phyloP scores from a whole-genome alignment of 2,329 filamentous ascomycete species.

The Claviceps arundinis region DNA sequence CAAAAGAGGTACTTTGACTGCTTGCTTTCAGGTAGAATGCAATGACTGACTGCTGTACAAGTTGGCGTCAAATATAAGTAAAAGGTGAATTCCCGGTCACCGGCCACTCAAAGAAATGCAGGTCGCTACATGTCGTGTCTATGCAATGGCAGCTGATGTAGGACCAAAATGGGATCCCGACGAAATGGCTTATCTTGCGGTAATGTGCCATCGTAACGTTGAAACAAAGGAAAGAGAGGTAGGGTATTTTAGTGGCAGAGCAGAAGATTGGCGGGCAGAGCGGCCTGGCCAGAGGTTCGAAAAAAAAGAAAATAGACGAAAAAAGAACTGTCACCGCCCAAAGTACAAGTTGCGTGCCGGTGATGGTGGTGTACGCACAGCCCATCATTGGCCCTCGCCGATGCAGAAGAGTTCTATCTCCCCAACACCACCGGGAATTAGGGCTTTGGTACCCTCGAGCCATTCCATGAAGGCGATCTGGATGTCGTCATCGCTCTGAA shows the following conservation, averaged over 20 bases:
- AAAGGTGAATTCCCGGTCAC: constrained; percentile 2
- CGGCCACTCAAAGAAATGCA: constrained; percentile 7
- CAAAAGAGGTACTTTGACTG: not conserved
- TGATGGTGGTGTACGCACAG: not conserved
- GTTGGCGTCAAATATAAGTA: not conserved
- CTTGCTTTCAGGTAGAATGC: not conserved
- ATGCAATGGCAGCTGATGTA: constrained; percentile 8
- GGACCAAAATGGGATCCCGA: not conserved
- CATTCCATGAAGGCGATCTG: constrained; percentile 92
- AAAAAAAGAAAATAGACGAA: not conserved
- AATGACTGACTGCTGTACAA: not conserved
- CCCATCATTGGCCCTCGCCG: constrained; percentile 25
- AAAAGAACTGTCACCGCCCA: not conserved
- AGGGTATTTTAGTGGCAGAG: not conserved
- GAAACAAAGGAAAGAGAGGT: not conserved
- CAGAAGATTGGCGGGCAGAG: not conserved
- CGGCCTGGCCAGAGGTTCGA: not conserved
- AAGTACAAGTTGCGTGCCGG: not conserved
- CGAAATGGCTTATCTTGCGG: not conserved
- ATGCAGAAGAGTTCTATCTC: constrained; percentile 84
- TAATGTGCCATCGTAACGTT: not conserved
- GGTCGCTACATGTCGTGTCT: constrained; percentile 19
- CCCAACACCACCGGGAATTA: constrained; percentile 57
- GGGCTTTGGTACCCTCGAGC: constrained; percentile 53
- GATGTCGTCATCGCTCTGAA: constrained; percentile 91